These are phyloP conservation scores for Talaromyces rugulosus DNA, from an alignment of 2,329 filamentous ascomycete species.

Conservation along the genomic window DNA sequence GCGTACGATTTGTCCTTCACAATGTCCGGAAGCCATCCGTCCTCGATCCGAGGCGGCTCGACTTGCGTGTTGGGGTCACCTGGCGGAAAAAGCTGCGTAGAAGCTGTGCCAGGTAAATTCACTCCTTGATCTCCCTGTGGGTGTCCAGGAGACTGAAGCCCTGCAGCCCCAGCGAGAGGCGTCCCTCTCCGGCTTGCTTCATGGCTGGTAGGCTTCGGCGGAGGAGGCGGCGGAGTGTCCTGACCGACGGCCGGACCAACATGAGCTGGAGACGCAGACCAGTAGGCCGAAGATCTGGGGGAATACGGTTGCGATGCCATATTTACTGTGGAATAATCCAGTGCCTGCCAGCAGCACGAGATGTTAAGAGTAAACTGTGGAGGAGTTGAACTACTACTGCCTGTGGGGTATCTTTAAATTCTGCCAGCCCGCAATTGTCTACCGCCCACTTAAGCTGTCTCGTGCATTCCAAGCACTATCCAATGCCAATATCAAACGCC, in stretches of 20 bases:
- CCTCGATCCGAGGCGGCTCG: slow-evolving; percentile 46
- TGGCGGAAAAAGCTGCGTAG: not conserved
- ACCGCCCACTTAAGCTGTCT: not conserved
- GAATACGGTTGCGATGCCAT: slow-evolving; percentile 18
- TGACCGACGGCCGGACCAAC: slow-evolving; percentile 38
- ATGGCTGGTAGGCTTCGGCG: slow-evolving; percentile 67
- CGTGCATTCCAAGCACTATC: not conserved
- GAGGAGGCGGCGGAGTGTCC: slow-evolving; percentile 62
- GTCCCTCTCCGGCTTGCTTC: slow-evolving; percentile 65
- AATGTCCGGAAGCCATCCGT: slow-evolving; percentile 69
- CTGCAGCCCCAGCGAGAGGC: slow-evolving; percentile 44
- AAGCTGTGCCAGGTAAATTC: not conserved
- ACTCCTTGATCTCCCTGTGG: slow-evolving; percentile 26
- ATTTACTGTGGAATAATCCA: not conserved
- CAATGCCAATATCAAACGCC: not conserved
- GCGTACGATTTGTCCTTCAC: slow-evolving; percentile 78
- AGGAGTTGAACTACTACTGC: not conserved
- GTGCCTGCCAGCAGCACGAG: not conserved
- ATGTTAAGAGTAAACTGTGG: not conserved
- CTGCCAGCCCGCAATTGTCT: not conserved
- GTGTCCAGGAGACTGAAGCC: slow-evolving; percentile 22
- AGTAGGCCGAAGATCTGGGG: slow-evolving; percentile 21
- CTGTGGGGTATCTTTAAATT: not conserved
- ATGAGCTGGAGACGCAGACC: slow-evolving; percentile 11
- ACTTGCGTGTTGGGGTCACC: slow-evolving; percentile 12